Percentiles rank a stretch among this genome's conserved stretches.
Conservation (phyloP, 257 asterid species). For the Forsythia viridissima region DNA sequence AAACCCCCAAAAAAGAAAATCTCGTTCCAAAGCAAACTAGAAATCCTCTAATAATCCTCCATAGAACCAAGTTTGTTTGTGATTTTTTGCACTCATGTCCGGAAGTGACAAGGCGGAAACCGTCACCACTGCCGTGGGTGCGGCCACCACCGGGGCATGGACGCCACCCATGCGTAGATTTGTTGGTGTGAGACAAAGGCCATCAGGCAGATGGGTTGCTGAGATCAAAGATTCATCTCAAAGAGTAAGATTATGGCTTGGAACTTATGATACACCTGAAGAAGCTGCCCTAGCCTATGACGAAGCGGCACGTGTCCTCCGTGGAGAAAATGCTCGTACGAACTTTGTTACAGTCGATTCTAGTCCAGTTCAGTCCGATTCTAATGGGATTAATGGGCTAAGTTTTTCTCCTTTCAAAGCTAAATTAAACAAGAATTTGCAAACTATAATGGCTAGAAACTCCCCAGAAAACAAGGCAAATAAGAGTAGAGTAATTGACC, state of each 20-base stretch:
- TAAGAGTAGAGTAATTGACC: conserved; percentile 76
- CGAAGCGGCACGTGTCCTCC: conserved; percentile 81
- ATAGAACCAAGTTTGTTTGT: neutral
- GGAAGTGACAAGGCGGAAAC: conserved; percentile 37
- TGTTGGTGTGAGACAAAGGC: conserved; percentile 81
- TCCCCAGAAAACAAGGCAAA: conserved; percentile 52
- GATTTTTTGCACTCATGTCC: conserved; percentile 34
- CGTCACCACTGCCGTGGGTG: conserved; percentile 17
- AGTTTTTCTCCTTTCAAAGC: conserved; percentile 77
- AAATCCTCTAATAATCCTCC: too few relatives aligned
- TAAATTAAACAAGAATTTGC: conserved; percentile 71
- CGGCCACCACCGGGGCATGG: conserved; percentile 27
- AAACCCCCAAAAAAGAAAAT: too few relatives aligned
- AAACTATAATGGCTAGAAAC: conserved; percentile 66
- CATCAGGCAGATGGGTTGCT: conserved; percentile 92
- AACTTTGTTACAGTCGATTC: conserved; percentile 41
- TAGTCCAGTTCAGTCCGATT: neutral
- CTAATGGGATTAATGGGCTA: conserved; percentile 37
- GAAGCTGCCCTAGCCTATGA: conserved; percentile 91
- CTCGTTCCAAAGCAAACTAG: too few relatives aligned
- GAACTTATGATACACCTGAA: conserved; percentile 85
- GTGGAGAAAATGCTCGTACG: conserved; percentile 85
- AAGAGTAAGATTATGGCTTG: conserved; percentile 78
- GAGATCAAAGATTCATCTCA: conserved; percentile 90
- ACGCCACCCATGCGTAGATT: conserved; percentile 45